Conservation (phyloP, 306 rosid species). For the Canavalia ensiformis region DNA sequence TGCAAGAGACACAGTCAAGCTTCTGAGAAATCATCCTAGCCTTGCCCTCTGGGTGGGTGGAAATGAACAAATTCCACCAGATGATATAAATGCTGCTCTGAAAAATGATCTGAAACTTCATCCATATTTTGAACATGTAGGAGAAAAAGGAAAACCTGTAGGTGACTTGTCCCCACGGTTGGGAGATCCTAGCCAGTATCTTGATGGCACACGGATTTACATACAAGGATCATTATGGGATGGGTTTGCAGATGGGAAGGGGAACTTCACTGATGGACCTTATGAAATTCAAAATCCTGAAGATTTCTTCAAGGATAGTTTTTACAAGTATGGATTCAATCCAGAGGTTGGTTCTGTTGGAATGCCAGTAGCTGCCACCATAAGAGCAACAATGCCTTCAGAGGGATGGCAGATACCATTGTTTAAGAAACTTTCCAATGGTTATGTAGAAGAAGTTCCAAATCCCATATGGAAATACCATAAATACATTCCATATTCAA, state of each 20-base stretch:
- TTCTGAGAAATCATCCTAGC: slow-evolving; percentile 91
- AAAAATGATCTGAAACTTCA: slow-evolving; percentile 81
- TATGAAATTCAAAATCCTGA: slow-evolving; percentile 93
- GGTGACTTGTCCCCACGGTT: slow-evolving; percentile 40
- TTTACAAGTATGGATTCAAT: slow-evolving; percentile 79
- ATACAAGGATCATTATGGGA: slow-evolving; percentile 91
- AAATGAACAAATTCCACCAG: slow-evolving; percentile 94
- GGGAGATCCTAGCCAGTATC: slow-evolving; percentile 87
- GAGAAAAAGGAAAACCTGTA: slow-evolving; percentile 48
- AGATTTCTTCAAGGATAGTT: slow-evolving; percentile 74
- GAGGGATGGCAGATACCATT: slow-evolving; percentile 96
- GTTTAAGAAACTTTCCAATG: slow-evolving; percentile 67
- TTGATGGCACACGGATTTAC: slow-evolving; percentile 90
- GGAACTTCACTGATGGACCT: slow-evolving; percentile 89
- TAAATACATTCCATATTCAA: slow-evolving; percentile 89
- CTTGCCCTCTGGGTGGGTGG: slow-evolving; percentile 99
- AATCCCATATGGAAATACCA: slow-evolving; percentile 98
- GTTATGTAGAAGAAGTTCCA: slow-evolving; percentile 84
- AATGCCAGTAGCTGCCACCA: slow-evolving; percentile 94
- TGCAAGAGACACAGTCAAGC: slow-evolving; percentile 93
- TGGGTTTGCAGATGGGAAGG: slow-evolving; percentile 93
- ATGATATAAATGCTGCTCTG: slow-evolving; percentile 75
- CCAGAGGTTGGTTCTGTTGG: slow-evolving; percentile 98
- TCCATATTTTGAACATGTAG: slow-evolving; percentile 63
- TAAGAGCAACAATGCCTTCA: slow-evolving; percentile 91